Evolutionary conservation across 129 eudicot genomes (phyloP).

Genomic region (Daucus carota): DH1_v3.0 NC_030384.2:49130001-49130500

Average conservation of each 20-base stretch:
- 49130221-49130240: slow-evolving; percentile 15
- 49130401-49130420: slow-evolving; percentile 41
- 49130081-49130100: slow-evolving; percentile 33
- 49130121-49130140: slow-evolving; percentile 4
- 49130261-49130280: slow-evolving; percentile 1
- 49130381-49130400: slow-evolving; percentile 31
- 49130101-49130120: slow-evolving; percentile 32
- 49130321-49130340: slow-evolving; percentile 23
- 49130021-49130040: slow-evolving; percentile 54
- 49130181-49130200: not conserved
- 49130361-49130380: slow-evolving; percentile 32
- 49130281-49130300: slow-evolving; percentile 7
- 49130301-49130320: not conserved
- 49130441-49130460: slow-evolving; percentile 53
- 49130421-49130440: slow-evolving; percentile 51
- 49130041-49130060: slow-evolving; percentile 40
- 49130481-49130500: not conserved
- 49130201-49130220: slow-evolving; percentile 22
- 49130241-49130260: slow-evolving; percentile 17
- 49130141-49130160: not conserved
- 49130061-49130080: slow-evolving; percentile 10
- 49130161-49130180: not conserved
- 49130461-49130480: not conserved
- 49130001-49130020: slow-evolving; percentile 50
- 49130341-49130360: slow-evolving; percentile 25